phyloP scores from a whole-genome alignment of 495 filamentous ascomycete species.

The Hyphodiscus hymeniophilus region DNA sequence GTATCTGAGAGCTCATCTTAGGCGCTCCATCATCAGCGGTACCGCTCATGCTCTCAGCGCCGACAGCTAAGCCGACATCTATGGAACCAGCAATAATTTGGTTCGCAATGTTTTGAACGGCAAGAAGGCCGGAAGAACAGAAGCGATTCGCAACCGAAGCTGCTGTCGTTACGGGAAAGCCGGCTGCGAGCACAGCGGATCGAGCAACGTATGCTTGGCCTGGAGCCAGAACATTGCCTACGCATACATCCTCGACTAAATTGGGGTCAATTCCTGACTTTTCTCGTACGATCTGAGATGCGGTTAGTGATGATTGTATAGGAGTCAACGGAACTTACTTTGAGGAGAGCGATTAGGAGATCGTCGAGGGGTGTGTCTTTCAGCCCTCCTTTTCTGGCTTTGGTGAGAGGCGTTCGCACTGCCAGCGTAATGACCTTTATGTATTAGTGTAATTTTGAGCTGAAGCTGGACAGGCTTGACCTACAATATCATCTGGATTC shows the following conservation, averaged over 20 bases:
- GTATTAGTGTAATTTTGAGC: not conserved
- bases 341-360: constrained; percentile 59
- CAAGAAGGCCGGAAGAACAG: constrained; percentile 93
- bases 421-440: constrained; percentile 74
- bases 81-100: constrained; percentile 75
- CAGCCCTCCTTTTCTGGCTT: constrained; percentile 76
- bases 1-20: constrained; percentile 43
- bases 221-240: constrained; percentile 88
- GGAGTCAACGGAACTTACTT: constrained; percentile 1
- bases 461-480: constrained; percentile 5
- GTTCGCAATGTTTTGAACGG: constrained; percentile 87
- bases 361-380: constrained; percentile 88
- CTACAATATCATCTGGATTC: constrained; percentile 45
- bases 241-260: constrained; percentile 82
- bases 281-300: constrained; percentile 63
- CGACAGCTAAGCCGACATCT: constrained; percentile 77
- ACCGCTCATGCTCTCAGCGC: constrained; percentile 74
- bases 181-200: constrained; percentile 79
- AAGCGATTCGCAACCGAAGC: constrained; percentile 84
- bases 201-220: constrained; percentile 85
- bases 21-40: constrained; percentile 14
- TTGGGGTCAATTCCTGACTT: constrained; percentile 72
- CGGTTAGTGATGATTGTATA: constrained; percentile 34
- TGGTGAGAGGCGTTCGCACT: constrained; percentile 71
- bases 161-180: constrained; percentile 81